Evolutionary conservation across 495 filamentous ascomycete genomes (phyloP).

Genomic region (Neurospora tetraspora): DNA sequence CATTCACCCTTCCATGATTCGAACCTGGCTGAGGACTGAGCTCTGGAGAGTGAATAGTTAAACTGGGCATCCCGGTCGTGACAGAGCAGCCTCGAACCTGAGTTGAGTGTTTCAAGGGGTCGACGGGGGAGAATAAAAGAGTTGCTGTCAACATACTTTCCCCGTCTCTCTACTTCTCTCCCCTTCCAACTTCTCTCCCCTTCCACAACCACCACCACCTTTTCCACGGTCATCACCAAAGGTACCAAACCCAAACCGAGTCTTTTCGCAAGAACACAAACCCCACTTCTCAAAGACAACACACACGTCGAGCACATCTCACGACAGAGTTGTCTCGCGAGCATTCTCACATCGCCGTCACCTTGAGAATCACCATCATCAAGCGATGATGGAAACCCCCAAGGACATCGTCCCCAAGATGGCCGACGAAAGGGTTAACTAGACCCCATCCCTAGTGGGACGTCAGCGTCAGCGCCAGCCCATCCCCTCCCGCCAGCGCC

Average conservation of each 20-base stretch:
- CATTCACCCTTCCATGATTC: neutral
- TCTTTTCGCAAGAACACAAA: neutral
- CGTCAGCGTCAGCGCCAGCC: too few relatives aligned
- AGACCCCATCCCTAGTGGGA: too few relatives aligned
- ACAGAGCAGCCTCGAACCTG: neutral
- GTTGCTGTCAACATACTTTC: neutral
- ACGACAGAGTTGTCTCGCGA: neutral
- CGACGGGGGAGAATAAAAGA: neutral
- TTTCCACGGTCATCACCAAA: neutral
- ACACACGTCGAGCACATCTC: neutral
- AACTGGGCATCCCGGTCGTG: neutral
- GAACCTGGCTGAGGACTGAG: neutral
- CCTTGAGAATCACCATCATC: neutral
- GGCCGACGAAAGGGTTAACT: neutral
- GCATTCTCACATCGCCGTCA: neutral
- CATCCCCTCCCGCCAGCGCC: too few relatives aligned
- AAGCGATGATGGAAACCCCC: neutral
- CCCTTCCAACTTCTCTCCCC: neutral
- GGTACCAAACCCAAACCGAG: rapidly evolving
- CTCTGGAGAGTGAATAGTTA: neutral
- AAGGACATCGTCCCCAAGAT: neutral
- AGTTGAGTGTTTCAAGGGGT: neutral
- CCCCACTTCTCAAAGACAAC: neutral
- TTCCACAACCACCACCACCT: neutral
- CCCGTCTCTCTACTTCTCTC: neutral